Evolutionary conservation across 106 monocot species (phyloP).

Genomic region (Dendrobium chrysotoxum): DNA sequence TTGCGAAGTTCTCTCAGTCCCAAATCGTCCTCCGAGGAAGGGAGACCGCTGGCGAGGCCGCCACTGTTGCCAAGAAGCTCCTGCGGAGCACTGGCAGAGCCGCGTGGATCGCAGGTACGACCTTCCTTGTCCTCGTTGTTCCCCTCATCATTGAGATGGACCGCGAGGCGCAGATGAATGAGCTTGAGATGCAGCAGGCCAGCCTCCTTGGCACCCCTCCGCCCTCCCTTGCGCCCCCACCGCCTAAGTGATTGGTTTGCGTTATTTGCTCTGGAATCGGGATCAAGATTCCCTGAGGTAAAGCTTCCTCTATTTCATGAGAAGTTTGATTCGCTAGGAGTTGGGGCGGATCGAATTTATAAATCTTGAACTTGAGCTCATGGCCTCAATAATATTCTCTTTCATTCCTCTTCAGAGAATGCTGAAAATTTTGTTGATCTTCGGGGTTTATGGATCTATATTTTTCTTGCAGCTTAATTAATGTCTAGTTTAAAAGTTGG

Average conservation of each 20-base stretch:
- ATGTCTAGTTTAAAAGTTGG: neutral
- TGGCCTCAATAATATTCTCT: neutral
- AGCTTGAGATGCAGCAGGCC: constrained; percentile 74
- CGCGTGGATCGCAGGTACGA: constrained; percentile 85
- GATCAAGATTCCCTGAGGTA: constrained; percentile 7
- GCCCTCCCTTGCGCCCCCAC: constrained; percentile 18
- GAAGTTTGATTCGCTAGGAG: neutral
- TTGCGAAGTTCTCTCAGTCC: constrained; percentile 51
- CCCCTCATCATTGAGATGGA: constrained; percentile 88
- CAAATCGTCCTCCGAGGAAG: constrained; percentile 47
- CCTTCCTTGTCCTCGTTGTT: constrained; percentile 68
- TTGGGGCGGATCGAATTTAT: neutral
- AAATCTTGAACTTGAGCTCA: neutral
- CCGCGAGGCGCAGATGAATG: constrained; percentile 70
- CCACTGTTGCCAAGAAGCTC: constrained; percentile 55
- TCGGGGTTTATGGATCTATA: neutral
- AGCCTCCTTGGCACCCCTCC: constrained; percentile 57
- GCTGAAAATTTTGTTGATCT: neutral
- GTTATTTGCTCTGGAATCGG: neutral
- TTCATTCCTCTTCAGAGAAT: neutral
- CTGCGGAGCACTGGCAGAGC: constrained; percentile 70
- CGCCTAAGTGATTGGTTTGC: constrained; percentile 10
- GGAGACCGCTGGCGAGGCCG: constrained; percentile 37
- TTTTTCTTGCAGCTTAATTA: neutral
- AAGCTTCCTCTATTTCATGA: neutral